These are phyloP conservation scores for Ceratobasidium sp. DNA, from an alignment of 1,284 basidiomycete genomes.

Conservation along the genomic window DNA sequence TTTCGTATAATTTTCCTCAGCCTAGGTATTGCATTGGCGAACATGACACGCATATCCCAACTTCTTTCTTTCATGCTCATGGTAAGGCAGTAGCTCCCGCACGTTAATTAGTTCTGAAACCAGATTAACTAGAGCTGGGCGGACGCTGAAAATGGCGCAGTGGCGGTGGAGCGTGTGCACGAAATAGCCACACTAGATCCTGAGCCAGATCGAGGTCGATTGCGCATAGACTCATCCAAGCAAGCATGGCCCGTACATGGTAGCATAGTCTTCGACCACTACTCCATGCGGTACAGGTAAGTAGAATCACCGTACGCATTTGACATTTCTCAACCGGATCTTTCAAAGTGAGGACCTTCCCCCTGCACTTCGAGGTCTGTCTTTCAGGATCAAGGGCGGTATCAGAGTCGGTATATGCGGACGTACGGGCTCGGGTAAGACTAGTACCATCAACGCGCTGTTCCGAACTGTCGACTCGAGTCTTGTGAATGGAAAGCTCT, in stretches of 20 bases:
- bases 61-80: conserved; percentile 40
- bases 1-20: neutral
- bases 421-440: conserved; percentile 44
- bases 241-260: conserved; percentile 49
- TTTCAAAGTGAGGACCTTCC: conserved; percentile 46
- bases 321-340: neutral
- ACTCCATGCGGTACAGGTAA: conserved; percentile 49
- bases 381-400: conserved; percentile 47
- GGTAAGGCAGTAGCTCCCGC: neutral
- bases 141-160: conserved; percentile 50
- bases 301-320: neutral
- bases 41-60: conserved; percentile 44
- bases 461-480: conserved; percentile 40
- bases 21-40: conserved; percentile 49
- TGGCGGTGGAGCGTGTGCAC: conserved; percentile 49
- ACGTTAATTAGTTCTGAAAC: neutral
- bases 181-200: conserved; percentile 46
- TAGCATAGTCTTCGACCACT: conserved; percentile 48
- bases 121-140: conserved; percentile 47
- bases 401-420: conserved; percentile 47
- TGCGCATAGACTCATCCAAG: conserved; percentile 5
- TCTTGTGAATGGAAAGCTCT: conserved; percentile 38
- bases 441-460: conserved; percentile 41
- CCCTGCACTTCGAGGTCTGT: conserved; percentile 49
- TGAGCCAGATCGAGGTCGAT: conserved; percentile 44